Conservation (phyloP, 768 basidiomycete genomes). For the Coprinellus micaceus region DNA sequence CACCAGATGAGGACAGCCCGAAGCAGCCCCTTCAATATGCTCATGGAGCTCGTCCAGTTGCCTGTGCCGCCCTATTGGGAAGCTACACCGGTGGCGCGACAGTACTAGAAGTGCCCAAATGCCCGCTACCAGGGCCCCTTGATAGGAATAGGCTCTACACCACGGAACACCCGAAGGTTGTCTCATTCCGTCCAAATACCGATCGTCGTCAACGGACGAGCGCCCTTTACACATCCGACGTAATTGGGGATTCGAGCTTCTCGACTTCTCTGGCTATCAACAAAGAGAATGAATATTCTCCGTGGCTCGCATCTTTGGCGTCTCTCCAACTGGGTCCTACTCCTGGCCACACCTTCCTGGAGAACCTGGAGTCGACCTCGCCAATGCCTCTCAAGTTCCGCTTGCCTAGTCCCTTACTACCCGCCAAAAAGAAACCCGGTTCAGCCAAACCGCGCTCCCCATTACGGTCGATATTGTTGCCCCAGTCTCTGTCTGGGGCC, state of each 20-base stretch:
- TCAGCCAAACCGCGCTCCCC: background rate
- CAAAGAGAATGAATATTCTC: background rate
- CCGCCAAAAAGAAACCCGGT: background rate
- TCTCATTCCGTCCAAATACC: no score
- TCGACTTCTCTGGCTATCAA: background rate
- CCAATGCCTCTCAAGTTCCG: conserved; percentile 3
- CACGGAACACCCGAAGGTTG: no score
- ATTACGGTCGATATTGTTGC: background rate
- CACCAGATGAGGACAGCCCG: no score
- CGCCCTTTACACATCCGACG: background rate
- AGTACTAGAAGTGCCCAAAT: no score
- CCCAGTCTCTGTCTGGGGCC: background rate
- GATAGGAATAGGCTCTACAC: no score
- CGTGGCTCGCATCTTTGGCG: background rate
- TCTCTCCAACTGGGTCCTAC: background rate
- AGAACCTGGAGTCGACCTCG: background rate
- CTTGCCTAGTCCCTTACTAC: background rate
- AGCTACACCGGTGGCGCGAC: no score
- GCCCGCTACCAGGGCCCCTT: no score
- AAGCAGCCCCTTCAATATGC: no score
- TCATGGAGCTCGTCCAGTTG: no score
- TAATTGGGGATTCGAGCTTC: background rate
- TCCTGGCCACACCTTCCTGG: background rate
- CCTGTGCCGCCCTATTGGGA: no score
- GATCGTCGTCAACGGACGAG: background rate